A percentile compares a stretch with the other conserved stretches of the same genome.
Conservation (phyloP, 2,329 filamentous ascomycete genomes). For the Fusarium xyrophilum region DNA sequence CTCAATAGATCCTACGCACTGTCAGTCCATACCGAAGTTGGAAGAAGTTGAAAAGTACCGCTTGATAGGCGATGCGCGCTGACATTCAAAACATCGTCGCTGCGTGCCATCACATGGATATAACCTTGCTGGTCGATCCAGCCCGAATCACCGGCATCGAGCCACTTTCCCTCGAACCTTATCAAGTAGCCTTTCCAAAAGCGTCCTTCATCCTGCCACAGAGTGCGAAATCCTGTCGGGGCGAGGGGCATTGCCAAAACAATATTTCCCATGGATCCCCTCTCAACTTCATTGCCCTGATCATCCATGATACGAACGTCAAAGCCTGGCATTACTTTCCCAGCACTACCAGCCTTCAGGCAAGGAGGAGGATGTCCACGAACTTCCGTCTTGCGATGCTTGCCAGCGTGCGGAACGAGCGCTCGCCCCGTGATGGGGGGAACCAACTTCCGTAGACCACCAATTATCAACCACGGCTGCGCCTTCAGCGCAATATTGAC, state of each 20-base stretch:
- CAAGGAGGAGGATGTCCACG: conserved; percentile 53
- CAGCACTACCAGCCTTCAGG: conserved; percentile 85
- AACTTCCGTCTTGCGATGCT: conserved; percentile 55
- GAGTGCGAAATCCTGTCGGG: conserved; percentile 82
- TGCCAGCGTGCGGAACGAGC: conserved; percentile 64
- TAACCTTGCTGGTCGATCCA: conserved; percentile 79
- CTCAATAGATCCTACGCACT: conserved; percentile 75
- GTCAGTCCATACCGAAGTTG: not conserved
- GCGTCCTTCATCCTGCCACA: conserved; percentile 85
- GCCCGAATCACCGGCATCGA: conserved; percentile 91
- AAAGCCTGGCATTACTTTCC: conserved; percentile 90
- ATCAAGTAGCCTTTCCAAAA: conserved; percentile 88
- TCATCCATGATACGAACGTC: conserved; percentile 87
- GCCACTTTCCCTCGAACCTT: conserved; percentile 80
- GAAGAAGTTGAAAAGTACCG: conserved; percentile 57
- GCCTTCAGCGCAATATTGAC: conserved; percentile 67
- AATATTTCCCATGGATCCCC: conserved; percentile 87
- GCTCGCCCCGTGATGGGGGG: conserved; percentile 65
- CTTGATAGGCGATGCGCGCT: conserved; percentile 90
- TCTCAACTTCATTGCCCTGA: conserved; percentile 72
- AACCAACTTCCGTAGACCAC: conserved; percentile 67
- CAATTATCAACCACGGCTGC: conserved; percentile 66
- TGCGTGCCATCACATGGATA: conserved; percentile 68
- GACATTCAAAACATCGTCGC: conserved; percentile 94
- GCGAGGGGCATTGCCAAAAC: conserved; percentile 83